Conservation (phyloP, 202 grass and related monocot species). For the Digitaria exilis region DNA sequence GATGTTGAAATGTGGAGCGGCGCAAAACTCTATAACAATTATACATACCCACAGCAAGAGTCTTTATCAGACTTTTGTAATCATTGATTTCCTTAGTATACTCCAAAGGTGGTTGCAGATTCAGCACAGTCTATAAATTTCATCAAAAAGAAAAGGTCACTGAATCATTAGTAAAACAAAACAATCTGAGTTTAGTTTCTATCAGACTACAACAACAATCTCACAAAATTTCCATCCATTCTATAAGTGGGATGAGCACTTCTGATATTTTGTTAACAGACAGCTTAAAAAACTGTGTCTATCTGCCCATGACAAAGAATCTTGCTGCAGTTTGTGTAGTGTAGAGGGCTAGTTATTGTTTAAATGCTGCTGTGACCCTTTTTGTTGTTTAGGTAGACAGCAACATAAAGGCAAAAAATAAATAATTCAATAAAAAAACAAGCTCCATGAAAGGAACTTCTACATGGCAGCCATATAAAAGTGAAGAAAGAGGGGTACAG, state of each 20-base stretch:
- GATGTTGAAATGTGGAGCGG: constrained; percentile 18
- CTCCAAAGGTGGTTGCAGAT: constrained; percentile 96
- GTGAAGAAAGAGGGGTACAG: neutral
- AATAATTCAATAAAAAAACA: constrained; percentile 25
- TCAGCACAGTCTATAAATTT: constrained; percentile 80
- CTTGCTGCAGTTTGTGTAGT: neutral
- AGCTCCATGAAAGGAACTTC: too few species aligned
- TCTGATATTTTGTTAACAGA: neutral
- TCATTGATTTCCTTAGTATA: constrained; percentile 92
- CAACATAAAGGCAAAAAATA: neutral
- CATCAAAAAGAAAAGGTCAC: constrained; percentile 5
- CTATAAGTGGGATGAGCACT: neutral
- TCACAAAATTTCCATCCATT: constrained; percentile 8
- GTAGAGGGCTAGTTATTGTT: neutral
- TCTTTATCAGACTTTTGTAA: constrained; percentile 98
- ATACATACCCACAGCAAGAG: constrained; percentile 90
- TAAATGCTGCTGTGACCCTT: neutral
- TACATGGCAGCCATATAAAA: too few species aligned
- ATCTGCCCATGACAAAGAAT: neutral
- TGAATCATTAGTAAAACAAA: constrained; percentile 7
- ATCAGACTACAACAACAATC: constrained; percentile 7
- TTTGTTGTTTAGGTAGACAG: constrained; percentile 14
- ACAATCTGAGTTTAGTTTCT: neutral
- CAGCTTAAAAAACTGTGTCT: neutral
- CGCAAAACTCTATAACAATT: constrained; percentile 22